Evolutionary conservation across 768 basidiomycete genomes (phyloP).

Genomic region (Inosperma sp.): DNA sequence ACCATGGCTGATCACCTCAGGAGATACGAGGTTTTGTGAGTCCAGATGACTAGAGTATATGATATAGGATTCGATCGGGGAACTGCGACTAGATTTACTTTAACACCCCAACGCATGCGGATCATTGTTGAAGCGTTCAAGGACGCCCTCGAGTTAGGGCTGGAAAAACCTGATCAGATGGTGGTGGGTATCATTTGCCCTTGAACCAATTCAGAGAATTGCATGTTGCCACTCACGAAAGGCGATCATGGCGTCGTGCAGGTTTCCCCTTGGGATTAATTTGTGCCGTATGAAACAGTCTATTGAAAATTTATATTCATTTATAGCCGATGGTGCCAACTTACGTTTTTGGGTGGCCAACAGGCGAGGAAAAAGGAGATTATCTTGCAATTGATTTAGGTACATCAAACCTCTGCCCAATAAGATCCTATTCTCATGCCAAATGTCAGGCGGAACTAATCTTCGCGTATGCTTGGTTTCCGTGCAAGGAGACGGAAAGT

Average conservation of each 20-base stretch:
- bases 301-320: conserved; percentile 2
- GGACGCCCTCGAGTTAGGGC: conserved; percentile 82
- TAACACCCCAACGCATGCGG: conserved; percentile 88
- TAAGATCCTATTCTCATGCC: conserved; percentile 5
- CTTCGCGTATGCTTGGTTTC: conserved; percentile 97
- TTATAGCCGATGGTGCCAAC: conserved; percentile 92
- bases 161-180: conserved; percentile 75
- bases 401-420: conserved; percentile 31
- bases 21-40: conserved; percentile 84
- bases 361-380: conserved; percentile 82
- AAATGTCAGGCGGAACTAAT: conserved; percentile 77
- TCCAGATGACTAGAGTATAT: conserved; percentile 18
- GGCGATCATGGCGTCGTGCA: neutral
- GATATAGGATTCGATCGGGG: conserved; percentile 12
- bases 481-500: conserved; percentile 88
- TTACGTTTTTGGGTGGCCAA: conserved; percentile 94
- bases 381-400: conserved; percentile 89
- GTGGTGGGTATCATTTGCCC: conserved; percentile 61
- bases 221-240: neutral
- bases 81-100: conserved; percentile 55
- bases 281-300: too few relatives aligned
- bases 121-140: conserved; percentile 97
- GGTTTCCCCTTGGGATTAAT: too few relatives aligned
- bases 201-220: neutral
- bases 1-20: conserved; percentile 93